Evolutionary conservation across 2,329 filamentous ascomycete species (phyloP).

Genomic region (Sclerotinia trifoliorum): DNA sequence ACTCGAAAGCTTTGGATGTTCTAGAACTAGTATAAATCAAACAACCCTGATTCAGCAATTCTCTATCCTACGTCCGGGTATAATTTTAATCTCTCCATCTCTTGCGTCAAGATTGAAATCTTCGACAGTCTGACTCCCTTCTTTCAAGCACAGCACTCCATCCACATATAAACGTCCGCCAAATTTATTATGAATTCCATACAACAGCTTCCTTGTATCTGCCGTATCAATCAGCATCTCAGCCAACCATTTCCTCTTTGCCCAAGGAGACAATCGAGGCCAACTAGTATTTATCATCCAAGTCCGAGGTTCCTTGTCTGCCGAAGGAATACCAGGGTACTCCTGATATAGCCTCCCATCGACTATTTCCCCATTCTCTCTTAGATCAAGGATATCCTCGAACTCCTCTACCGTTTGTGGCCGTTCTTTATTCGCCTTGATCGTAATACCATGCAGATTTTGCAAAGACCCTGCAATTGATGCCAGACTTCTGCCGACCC

Average conservation of each 20-base stretch:
- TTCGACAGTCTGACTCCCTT: constrained; percentile 24
- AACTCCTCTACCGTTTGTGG: constrained; percentile 34
- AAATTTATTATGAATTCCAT: constrained; percentile 31
- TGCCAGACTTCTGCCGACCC: constrained; percentile 23
- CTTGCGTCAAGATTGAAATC: constrained; percentile 30
- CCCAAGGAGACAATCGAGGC: constrained; percentile 38
- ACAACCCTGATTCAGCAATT: background rate
- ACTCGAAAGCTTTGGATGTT: background rate
- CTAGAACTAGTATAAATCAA: background rate
- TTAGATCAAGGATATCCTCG: constrained; percentile 32
- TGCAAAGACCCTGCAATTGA: constrained; percentile 1
- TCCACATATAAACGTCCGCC: constrained; percentile 34
- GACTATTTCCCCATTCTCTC: constrained; percentile 30
- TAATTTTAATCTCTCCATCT: constrained; percentile 35
- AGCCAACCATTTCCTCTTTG: constrained; percentile 36
- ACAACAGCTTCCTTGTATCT: constrained; percentile 30
- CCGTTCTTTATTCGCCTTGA: constrained; percentile 33
- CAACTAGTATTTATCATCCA: constrained; percentile 34
- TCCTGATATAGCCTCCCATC: constrained; percentile 36
- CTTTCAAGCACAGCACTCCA: constrained; percentile 29
- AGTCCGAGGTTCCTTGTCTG: background rate
- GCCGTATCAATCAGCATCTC: constrained; percentile 37
- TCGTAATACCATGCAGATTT: constrained; percentile 27
- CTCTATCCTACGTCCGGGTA: constrained; percentile 22
- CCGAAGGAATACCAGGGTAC: constrained; percentile 2